These are phyloP conservation scores for Dissophora globulifera DNA, from an alignment of 192 early-diverging fungal species.

Conservation along the genomic window DNA sequence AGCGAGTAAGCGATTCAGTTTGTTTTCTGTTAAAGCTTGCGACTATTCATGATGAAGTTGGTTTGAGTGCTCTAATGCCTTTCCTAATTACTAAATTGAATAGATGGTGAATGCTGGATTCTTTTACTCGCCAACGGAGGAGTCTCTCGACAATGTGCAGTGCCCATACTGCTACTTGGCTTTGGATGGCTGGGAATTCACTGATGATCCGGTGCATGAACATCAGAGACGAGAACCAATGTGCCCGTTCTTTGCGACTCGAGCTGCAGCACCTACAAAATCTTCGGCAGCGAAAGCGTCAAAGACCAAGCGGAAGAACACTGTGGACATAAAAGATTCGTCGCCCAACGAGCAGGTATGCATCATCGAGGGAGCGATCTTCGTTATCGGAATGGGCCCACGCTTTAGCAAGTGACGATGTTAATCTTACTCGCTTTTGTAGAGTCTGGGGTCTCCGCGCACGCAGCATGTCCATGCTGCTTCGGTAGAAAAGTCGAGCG, in stretches of 20 bases:
- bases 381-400: too few relatives aligned
- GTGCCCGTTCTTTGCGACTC: constrained; percentile 46
- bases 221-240: constrained; percentile 36
- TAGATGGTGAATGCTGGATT: constrained; percentile 58
- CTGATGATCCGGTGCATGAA: constrained; percentile 54
- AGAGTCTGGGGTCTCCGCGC: too few relatives aligned
- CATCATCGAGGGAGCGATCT: too few relatives aligned
- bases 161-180: constrained; percentile 49
- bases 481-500: too few relatives aligned
- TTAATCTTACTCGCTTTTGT: too few relatives aligned
- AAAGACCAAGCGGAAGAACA: constrained; percentile 14
- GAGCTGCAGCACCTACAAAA: constrained; percentile 27
- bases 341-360: too few relatives aligned
- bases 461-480: too few relatives aligned
- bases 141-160: constrained; percentile 31
- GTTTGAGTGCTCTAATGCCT: too few relatives aligned
- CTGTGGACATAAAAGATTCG: neutral
- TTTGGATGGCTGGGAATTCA: constrained; percentile 47
- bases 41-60: too few relatives aligned
- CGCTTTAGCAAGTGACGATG: too few relatives aligned
- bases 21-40: neutral
- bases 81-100: too few relatives aligned
- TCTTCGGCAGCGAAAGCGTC: constrained; percentile 15
- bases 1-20: constrained; percentile 18
- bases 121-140: constrained; percentile 33